A percentile compares a stretch with the other conserved stretches of the same genome.
Evolutionary conservation across 2,329 filamentous ascomycete species (phyloP).

Genomic region (Fonsecaea pedrosoi): DNA sequence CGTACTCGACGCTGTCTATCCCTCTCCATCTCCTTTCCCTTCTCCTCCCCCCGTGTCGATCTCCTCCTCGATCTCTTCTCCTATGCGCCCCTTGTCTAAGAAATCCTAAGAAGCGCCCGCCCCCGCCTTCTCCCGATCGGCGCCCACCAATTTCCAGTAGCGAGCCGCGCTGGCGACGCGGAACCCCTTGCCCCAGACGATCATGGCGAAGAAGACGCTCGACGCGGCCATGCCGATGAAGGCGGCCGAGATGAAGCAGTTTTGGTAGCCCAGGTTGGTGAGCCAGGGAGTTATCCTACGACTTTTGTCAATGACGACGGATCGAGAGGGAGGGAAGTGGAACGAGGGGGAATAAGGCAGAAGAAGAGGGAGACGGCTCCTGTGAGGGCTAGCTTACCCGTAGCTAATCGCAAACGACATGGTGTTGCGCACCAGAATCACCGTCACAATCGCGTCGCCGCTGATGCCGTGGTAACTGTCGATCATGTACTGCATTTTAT

Average conservation of each 20-base stretch:
- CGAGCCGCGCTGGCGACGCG: constrained; percentile 45
- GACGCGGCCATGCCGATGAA: constrained; percentile 48
- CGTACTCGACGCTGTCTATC: too few species aligned
- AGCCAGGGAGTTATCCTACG: constrained; percentile 59
- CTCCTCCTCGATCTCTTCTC: too few species aligned
- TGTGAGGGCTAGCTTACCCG: constrained; percentile 3
- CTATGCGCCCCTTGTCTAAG: too few species aligned
- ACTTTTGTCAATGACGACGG: neutral
- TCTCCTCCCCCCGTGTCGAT: too few species aligned
- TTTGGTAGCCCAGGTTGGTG: constrained; percentile 49
- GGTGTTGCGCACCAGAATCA: constrained; percentile 59
- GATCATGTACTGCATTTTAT: constrained; percentile 50
- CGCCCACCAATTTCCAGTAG: constrained; percentile 47
- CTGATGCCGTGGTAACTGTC: constrained; percentile 58
- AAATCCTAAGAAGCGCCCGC: neutral
- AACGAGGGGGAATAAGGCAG: too few species aligned
- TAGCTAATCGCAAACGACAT: constrained; percentile 58
- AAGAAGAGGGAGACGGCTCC: too few species aligned
- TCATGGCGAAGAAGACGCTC: constrained; percentile 49
- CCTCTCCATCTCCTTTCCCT: too few species aligned
- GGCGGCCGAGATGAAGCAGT: constrained; percentile 50
- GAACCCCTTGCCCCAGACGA: constrained; percentile 48
- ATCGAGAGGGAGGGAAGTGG: too few species aligned
- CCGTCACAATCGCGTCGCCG: constrained; percentile 59
- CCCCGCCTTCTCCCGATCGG: constrained; percentile 13